These are phyloP conservation scores for Syzygium oleosum DNA, from an alignment of 345 rosid genomes.

Conservation along the genomic window DNA sequence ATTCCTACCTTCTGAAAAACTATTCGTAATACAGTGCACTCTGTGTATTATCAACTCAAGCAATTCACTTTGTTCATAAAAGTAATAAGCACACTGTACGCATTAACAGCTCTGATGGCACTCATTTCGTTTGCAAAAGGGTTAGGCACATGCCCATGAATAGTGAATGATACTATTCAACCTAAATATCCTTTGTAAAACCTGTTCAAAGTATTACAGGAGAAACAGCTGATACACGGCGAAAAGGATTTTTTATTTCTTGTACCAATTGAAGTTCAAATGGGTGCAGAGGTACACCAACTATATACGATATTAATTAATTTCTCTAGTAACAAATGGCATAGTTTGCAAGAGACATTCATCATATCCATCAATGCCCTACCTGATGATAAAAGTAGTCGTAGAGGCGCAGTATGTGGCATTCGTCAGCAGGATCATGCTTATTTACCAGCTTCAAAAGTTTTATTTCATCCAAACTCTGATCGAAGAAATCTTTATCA, in stretches of 20 bases:
- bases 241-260: neutral
- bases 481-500: slow-evolving; percentile 96
- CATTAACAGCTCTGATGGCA: neutral
- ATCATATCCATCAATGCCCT: neutral
- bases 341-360: neutral
- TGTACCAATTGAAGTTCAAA: neutral
- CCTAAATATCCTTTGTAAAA: neutral
- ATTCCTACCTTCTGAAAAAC: neutral
- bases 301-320: neutral
- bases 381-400: slow-evolving; percentile 98
- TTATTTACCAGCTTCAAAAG: slow-evolving; percentile 83
- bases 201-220: neutral
- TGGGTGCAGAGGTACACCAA: neutral
- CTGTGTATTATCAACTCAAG: neutral
- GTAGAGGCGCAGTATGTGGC: slow-evolving; percentile 77
- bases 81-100: neutral
- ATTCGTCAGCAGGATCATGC: slow-evolving; percentile 79
- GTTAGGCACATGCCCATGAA: neutral
- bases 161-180: neutral
- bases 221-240: neutral
- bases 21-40: neutral
- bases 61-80: neutral
- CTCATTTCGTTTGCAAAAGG: neutral
- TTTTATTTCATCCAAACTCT: slow-evolving; percentile 95
- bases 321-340: neutral